phyloP scores from a whole-genome alignment of 768 basidiomycete species.

The Nevesoporus exiguus region DNA sequence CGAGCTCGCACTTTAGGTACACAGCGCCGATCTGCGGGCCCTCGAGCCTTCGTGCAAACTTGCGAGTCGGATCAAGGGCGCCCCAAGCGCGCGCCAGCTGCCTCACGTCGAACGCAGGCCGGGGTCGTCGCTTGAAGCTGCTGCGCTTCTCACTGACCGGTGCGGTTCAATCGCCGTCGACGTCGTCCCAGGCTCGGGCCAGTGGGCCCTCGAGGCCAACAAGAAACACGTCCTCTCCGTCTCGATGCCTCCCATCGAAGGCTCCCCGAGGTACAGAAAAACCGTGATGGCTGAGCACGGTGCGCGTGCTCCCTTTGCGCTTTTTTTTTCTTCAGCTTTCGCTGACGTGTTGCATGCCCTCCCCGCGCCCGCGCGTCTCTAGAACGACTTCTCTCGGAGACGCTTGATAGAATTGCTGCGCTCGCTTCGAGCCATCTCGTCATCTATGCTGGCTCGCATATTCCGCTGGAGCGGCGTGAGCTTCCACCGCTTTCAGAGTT shows the following conservation, averaged over 20 bases:
- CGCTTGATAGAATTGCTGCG: conserved; percentile 47
- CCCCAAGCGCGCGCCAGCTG: conserved; percentile 57
- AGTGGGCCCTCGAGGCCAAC: conserved; percentile 34
- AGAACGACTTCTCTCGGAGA: conserved; percentile 46
- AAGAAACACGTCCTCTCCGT: conserved; percentile 57
- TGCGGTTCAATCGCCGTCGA: conserved; percentile 52
- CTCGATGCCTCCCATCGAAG: conserved; percentile 48
- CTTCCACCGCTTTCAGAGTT: conserved; percentile 26
- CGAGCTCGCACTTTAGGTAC: conserved; percentile 44
- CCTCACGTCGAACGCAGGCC: conserved; percentile 48
- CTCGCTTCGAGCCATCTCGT: conserved; percentile 61
- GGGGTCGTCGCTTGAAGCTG: conserved; percentile 34
- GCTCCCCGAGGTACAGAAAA: conserved; percentile 43
- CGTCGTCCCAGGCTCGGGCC: conserved; percentile 38
- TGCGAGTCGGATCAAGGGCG: conserved; percentile 41
- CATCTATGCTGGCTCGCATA: conserved; percentile 56
- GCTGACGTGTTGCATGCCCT: too few relatives aligned
- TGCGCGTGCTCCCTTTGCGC: conserved; percentile 38
- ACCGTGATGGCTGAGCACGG: conserved; percentile 51
- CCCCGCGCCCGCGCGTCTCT: background rate
- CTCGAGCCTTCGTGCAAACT: conserved; percentile 53
- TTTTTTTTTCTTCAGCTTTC: background rate
- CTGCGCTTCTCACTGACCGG: conserved; percentile 43
- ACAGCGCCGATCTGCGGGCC: conserved; percentile 69
- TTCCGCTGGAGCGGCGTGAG: conserved; percentile 43